A percentile compares a stretch with the other conserved stretches of the same genome.
These are phyloP conservation scores for Cyclostephanos tholiformis DNA, from an alignment of 108 stramenopile species.

Conservation along the genomic window DNA sequence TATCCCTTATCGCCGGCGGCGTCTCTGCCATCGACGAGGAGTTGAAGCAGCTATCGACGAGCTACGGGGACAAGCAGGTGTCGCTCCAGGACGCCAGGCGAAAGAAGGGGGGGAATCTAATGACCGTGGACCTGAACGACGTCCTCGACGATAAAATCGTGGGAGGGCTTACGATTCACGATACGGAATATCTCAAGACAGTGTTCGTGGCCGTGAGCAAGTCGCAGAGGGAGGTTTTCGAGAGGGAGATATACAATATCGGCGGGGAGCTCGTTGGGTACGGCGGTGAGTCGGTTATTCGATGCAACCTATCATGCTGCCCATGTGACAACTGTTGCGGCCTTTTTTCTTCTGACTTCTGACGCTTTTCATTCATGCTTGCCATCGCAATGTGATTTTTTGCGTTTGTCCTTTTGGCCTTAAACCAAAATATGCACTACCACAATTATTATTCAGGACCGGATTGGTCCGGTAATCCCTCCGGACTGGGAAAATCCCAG, in stretches of 20 bases:
- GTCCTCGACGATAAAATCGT: slow-evolving; percentile 78
- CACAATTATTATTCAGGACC: slow-evolving; percentile 44
- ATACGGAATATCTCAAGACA: slow-evolving; percentile 91
- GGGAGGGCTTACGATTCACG: slow-evolving; percentile 68
- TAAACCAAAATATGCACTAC: not conserved
- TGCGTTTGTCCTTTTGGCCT: not conserved
- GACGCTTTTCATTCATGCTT: not conserved
- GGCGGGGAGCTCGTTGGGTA: slow-evolving; percentile 84
- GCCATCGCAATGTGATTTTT: not conserved
- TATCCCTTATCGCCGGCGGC: slow-evolving; percentile 75
- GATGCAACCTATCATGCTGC: not conserved
- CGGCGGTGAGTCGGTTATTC: slow-evolving; percentile 56
- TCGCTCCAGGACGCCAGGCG: slow-evolving; percentile 79
- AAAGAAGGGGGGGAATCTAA: slow-evolving; percentile 79
- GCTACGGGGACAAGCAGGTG: slow-evolving; percentile 83
- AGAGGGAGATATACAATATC: slow-evolving; percentile 62
- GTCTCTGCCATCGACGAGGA: slow-evolving; percentile 90
- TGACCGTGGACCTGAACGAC: slow-evolving; percentile 85
- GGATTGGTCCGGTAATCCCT: slow-evolving; percentile 78
- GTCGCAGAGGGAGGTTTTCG: slow-evolving; percentile 65
- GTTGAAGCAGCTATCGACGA: slow-evolving; percentile 80
- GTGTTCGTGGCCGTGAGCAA: slow-evolving; percentile 88
- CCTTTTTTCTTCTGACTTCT: no score
- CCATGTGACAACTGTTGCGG: not conserved
- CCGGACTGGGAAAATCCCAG: slow-evolving; percentile 68